Percentiles rank a stretch among this genome's conserved stretches.
Evolutionary conservation across 164 flowering plant species (phyloP).

Genomic region (Magnolia kwangsiensis): DNA sequence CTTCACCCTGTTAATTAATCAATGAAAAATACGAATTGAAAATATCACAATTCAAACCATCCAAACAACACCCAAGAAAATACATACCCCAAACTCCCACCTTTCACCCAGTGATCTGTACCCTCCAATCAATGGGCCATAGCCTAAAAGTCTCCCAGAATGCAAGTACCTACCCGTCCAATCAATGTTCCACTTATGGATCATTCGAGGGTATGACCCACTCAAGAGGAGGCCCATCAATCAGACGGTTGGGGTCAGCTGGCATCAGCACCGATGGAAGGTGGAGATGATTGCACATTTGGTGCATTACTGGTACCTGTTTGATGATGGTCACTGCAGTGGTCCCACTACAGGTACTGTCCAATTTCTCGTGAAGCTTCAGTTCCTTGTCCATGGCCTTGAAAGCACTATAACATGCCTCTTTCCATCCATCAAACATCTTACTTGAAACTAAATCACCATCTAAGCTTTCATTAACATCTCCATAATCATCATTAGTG

Average conservation of each 20-base stretch:
- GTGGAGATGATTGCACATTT: not conserved
- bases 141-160: too few species aligned
- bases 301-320: constrained; percentile 42
- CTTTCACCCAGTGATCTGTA: too few species aligned
- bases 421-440: constrained; percentile 44
- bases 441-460: constrained; percentile 15
- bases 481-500: not conserved
- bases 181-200: too few species aligned
- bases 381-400: constrained; percentile 80
- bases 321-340: constrained; percentile 67
- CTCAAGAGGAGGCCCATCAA: not conserved
- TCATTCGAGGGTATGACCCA: not conserved
- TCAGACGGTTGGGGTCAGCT: not conserved
- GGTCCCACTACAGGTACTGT: constrained; percentile 68
- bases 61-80: not conserved
- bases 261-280: not conserved
- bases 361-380: constrained; percentile 55
- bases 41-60: not conserved
- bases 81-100: too few species aligned
- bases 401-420: constrained; percentile 56
- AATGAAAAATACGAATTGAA: not conserved
- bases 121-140: too few species aligned
- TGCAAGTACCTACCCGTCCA: too few species aligned
- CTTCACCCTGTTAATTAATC: constrained; percentile 43
- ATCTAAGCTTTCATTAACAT: constrained; percentile 9